phyloP scores from a whole-genome alignment of 164 flowering plant genomes.

The Vitis labrusca region DNA sequence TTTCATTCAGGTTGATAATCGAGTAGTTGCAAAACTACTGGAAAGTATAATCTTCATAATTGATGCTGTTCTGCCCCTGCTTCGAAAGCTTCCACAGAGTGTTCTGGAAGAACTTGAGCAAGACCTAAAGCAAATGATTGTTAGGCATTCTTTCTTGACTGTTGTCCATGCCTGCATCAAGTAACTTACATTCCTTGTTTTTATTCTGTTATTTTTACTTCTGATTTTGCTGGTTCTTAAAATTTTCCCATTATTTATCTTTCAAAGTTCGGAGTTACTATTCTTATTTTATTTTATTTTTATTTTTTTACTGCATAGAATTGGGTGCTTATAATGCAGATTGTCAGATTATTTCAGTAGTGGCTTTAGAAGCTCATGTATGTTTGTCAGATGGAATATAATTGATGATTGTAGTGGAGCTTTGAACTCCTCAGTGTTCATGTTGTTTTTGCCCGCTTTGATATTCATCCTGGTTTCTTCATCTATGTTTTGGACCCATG shows the following conservation, averaged over 20 bases:
- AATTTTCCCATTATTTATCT: too few species aligned
- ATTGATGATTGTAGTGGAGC: too few species aligned
- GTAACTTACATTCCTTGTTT: slow-evolving; percentile 35
- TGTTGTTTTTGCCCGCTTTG: too few species aligned
- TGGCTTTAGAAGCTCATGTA: too few species aligned
- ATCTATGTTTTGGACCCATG: too few species aligned
- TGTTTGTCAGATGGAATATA: too few species aligned
- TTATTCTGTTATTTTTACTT: slow-evolving; percentile 3
- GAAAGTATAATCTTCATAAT: slow-evolving; percentile 91
- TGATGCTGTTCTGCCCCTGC: slow-evolving; percentile 80
- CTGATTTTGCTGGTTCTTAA: background rate
- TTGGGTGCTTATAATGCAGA: background rate
- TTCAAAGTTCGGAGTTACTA: background rate
- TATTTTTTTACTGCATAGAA: background rate
- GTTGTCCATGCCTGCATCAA: slow-evolving; percentile 98
- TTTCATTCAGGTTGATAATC: slow-evolving; percentile 70
- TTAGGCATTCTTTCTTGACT: slow-evolving; percentile 89
- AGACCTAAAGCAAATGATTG: slow-evolving; percentile 90
- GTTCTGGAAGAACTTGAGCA: slow-evolving; percentile 89
- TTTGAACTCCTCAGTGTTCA: too few species aligned
- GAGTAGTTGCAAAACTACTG: slow-evolving; percentile 70
- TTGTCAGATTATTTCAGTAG: too few species aligned
- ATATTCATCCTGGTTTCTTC: too few species aligned
- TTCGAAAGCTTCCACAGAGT: slow-evolving; percentile 71
- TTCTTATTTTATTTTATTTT: background rate